Base-by-base conservation (phyloP, 768 basidiomycete genomes). In the Ephemerocybe angulata region DNA sequence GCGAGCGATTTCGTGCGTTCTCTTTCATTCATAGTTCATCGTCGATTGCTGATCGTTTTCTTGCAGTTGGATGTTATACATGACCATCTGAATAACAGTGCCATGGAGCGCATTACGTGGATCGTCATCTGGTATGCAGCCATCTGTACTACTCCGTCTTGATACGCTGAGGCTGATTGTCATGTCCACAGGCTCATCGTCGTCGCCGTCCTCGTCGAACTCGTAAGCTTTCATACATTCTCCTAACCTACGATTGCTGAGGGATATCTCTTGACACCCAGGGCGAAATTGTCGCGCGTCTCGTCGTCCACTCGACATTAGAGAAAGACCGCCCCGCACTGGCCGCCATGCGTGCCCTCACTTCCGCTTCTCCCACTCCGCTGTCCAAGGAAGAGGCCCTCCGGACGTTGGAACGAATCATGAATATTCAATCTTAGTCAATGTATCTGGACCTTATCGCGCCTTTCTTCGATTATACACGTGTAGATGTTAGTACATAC, bases 1-100 rank as follows among this genome's bases (percentile, higher is more conserved):
- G 89, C 90, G 13, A 90, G 89, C 61, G 93, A 93, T 72, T 82
- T 98, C 67, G 91, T 94, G 64, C 61, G 90, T 78, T 17, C 28
- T 50, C 31, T 50, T 47, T 49, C n/a, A 42, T 15, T n/a, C 17
- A 15, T 38, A 10, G n/a, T 37, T 35, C 28, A 43, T 24, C 28
- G 24, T 47, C 55, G 51, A 44, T 44, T 52, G 30, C 46, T 52
- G 48, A 40, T 19, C 49, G 35, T 25, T 53, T 48, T 48, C 27
- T 17, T 19, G n/a, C 56, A 94, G 91, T 76, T 95, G 57, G 90
- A 92, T 60, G 88, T 89, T 41, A 95, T 97, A 60, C 94, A 97
- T 62, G 92, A 96, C 60, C 93, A 96, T 63, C 70, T 97, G 50
- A 96, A 96, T 63, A 88, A 89, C 58, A 83, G 79, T 46, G 90